These are phyloP conservation scores for Trametes versicolor DNA, from an alignment of 1,284 basidiomycete genomes.

Conservation along the genomic window DNA sequence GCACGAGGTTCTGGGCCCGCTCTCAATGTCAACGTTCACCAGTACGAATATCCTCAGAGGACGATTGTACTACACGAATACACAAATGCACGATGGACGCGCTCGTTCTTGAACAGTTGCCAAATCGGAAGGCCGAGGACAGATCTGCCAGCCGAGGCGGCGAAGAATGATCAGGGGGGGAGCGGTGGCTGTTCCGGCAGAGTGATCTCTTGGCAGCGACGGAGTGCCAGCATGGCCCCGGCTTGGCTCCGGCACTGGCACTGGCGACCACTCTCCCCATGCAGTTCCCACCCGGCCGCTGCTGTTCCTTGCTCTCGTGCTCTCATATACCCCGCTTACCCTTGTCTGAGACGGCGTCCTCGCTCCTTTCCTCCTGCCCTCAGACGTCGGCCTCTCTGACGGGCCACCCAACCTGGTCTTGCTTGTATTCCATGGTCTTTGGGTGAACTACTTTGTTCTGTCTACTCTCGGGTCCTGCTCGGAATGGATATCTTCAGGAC, in stretches of 20 bases:
- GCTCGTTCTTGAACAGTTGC: slow-evolving; percentile 9
- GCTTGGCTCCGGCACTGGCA: neutral
- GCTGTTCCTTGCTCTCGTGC: neutral
- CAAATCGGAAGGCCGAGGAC: slow-evolving; percentile 7
- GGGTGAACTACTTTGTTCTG: neutral
- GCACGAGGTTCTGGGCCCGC: no score
- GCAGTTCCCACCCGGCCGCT: neutral
- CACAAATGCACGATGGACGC: neutral
- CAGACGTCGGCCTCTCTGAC: neutral
- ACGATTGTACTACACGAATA: neutral
- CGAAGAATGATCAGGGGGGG: neutral
- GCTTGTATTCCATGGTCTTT: neutral
- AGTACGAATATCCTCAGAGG: no score
- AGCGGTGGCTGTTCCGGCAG: slow-evolving; percentile 16
- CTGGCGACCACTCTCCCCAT: neutral
- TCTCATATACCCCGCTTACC: neutral
- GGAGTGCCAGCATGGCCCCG: slow-evolving; percentile 6
- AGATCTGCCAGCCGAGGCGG: slow-evolving; percentile 2
- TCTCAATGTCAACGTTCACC: no score
- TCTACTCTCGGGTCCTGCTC: neutral
- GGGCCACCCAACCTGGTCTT: no score
- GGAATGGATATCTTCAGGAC: slow-evolving; percentile 23
- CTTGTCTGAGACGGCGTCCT: neutral
- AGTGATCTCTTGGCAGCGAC: slow-evolving; percentile 12
- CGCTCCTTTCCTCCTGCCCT: neutral